Evolutionary conservation across 176 grass and related monocot genomes (phyloP).

Genomic region (Triticum timopheevii): DNA sequence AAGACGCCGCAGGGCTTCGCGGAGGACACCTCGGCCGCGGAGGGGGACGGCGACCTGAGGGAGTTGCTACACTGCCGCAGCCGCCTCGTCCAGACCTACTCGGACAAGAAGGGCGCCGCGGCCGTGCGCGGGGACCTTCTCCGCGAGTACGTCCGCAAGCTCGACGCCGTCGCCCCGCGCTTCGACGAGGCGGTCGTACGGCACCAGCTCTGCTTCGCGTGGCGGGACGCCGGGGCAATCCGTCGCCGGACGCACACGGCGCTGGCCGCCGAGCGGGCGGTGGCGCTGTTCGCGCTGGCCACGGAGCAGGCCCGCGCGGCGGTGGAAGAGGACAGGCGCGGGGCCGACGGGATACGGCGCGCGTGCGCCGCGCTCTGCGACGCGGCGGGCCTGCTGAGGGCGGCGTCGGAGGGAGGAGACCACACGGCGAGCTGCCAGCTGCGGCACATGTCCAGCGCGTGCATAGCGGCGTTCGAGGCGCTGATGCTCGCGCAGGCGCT

Average conservation of each 20-base stretch:
- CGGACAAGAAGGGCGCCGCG: neutral
- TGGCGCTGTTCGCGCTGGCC: conserved; percentile 54
- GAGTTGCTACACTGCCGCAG: conserved; percentile 2
- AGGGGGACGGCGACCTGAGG: conserved; percentile 37
- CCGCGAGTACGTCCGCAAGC: conserved; percentile 41
- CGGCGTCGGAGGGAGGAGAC: conserved; percentile 13
- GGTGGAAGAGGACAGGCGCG: conserved; percentile 35
- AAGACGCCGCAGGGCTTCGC: conserved; percentile 39
- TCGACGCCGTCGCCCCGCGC: conserved; percentile 36
- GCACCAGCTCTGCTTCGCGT: conserved; percentile 38
- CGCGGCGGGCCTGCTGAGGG: conserved; percentile 45
- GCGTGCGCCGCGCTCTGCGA: conserved; percentile 48
- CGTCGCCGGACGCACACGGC: neutral
- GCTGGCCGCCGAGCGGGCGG: conserved; percentile 42
- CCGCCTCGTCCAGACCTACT: neutral
- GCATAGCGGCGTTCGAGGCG: conserved; percentile 44
- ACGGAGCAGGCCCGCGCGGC: conserved; percentile 41
- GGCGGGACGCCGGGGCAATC: conserved; percentile 37
- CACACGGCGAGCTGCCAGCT: neutral
- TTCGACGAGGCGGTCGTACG: conserved; percentile 30
- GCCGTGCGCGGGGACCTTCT: neutral
- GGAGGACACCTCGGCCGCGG: conserved; percentile 4
- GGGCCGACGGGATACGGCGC: conserved; percentile 40
- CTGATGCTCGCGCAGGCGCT: conserved; percentile 64
- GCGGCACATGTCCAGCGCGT: conserved; percentile 43